Evolutionary conservation across 2,329 filamentous ascomycete species (phyloP).

Genomic region (Trichoderma sp.): DNA sequence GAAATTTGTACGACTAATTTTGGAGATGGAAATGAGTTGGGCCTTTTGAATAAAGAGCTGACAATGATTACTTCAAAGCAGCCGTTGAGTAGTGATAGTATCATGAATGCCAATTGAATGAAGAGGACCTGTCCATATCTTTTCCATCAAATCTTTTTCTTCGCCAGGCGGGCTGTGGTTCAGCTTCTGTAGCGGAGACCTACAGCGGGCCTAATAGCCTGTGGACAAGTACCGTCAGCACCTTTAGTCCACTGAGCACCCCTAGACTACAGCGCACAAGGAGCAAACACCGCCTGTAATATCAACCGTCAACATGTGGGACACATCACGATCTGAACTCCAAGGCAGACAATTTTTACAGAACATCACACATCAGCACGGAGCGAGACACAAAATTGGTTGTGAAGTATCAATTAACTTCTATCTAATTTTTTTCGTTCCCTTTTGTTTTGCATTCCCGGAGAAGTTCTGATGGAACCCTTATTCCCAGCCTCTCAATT

Average conservation of each 20-base stretch:
- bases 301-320: neutral
- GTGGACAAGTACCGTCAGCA: neutral
- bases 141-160: no score
- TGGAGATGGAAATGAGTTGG: neutral
- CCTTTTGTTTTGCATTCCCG: constrained; percentile 49
- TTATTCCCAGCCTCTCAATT: constrained; percentile 44
- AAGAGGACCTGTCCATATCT: no score
- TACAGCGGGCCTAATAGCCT: neutral
- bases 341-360: neutral
- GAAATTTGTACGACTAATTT: neutral
- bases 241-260: neutral
- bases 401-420: constrained; percentile 40
- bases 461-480: constrained; percentile 45
- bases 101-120: no score
- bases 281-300: neutral
- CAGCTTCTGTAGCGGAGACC: neutral
- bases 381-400: neutral
- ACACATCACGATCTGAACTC: neutral
- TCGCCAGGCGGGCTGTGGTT: neutral
- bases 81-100: no score
- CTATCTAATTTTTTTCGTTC: constrained; percentile 49
- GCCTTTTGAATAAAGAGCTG: neutral
- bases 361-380: neutral
- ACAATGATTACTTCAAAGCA: neutral
- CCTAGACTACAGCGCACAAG: neutral